Evolutionary conservation across 2,329 filamentous ascomycete genomes (phyloP).

Genomic region (Bretziella fagacearum): DNA sequence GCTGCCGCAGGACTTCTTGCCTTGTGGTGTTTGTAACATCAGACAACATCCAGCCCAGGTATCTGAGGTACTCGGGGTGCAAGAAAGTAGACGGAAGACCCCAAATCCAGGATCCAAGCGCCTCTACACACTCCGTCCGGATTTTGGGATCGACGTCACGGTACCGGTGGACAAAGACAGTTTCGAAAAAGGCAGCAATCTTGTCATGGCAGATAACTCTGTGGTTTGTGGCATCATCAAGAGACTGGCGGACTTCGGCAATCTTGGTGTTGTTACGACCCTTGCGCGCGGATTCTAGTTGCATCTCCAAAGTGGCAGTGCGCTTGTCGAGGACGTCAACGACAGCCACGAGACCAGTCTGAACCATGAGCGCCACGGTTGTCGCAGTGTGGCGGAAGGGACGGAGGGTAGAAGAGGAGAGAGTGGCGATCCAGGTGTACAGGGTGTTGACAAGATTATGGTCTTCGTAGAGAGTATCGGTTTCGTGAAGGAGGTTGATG

Average conservation of each 20-base stretch:
- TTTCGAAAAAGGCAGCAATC: conserved; percentile 77
- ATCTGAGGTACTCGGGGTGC: conserved; percentile 76
- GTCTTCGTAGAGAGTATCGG: conserved; percentile 66
- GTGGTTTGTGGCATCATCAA: conserved; percentile 52
- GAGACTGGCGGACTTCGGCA: conserved; percentile 52
- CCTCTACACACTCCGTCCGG: conserved; percentile 71
- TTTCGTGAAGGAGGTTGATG: conserved; percentile 61
- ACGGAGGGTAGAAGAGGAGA: conserved; percentile 75
- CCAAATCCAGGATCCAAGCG: conserved; percentile 77
- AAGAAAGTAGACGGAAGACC: conserved; percentile 75
- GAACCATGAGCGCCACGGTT: conserved; percentile 63
- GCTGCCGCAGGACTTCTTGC: conserved; percentile 71
- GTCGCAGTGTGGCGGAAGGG: conserved; percentile 92
- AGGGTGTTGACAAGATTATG: conserved; percentile 70
- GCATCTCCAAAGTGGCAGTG: conserved; percentile 59
- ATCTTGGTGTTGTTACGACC: conserved; percentile 64
- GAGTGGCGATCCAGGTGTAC: conserved; percentile 71
- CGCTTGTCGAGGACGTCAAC: conserved; percentile 53
- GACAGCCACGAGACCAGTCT: conserved; percentile 58
- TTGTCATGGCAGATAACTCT: conserved; percentile 52
- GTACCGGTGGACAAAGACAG: conserved; percentile 88
- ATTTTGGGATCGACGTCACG: conserved; percentile 85
- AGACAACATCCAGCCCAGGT: conserved; percentile 88
- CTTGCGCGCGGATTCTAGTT: conserved; percentile 58
- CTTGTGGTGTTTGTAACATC: conserved; percentile 60